A percentile compares a stretch with the other conserved stretches of the same genome.
Conservation (phyloP, 345 rosid species). For the Clausena lansium region DNA sequence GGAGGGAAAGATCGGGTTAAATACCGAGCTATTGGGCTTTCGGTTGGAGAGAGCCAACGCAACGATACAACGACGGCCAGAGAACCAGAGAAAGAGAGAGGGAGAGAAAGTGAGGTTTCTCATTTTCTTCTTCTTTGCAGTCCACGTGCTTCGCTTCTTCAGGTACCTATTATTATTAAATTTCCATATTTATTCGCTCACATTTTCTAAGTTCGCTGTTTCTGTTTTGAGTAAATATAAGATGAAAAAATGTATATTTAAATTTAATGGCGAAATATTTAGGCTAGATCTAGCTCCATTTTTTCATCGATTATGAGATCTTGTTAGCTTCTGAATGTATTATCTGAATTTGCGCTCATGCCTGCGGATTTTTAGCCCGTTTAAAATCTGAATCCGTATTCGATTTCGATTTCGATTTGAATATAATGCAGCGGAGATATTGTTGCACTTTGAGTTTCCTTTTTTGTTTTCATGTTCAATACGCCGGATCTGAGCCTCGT, state of each 20-base stretch:
- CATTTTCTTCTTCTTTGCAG: neutral
- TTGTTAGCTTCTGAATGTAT: neutral
- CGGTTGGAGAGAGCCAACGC: neutral
- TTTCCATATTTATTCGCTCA: too few species aligned
- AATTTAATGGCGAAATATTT: too few species aligned
- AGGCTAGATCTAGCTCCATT: neutral
- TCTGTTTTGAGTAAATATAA: too few species aligned
- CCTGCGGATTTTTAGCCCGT: neutral
- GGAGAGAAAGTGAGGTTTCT: neutral
- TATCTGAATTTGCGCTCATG: neutral
- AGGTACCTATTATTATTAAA: neutral
- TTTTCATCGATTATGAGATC: neutral
- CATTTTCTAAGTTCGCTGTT: too few species aligned
- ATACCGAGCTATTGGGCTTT: neutral
- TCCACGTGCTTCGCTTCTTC: neutral
- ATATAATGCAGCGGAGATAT: neutral
- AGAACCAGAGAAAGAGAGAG: neutral
- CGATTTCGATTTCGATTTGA: neutral
- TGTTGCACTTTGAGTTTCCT: neutral
- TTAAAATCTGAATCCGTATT: neutral
- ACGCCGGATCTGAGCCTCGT: neutral
- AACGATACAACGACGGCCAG: neutral
- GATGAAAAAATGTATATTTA: too few species aligned
- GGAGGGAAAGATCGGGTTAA: slow-evolving; percentile 7
- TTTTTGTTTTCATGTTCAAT: neutral